Evolutionary conservation across 2,329 filamentous ascomycete genomes (phyloP), one percentile per base, ranked within the genome.

Genomic region (Fonsecaea erecta): DNA sequence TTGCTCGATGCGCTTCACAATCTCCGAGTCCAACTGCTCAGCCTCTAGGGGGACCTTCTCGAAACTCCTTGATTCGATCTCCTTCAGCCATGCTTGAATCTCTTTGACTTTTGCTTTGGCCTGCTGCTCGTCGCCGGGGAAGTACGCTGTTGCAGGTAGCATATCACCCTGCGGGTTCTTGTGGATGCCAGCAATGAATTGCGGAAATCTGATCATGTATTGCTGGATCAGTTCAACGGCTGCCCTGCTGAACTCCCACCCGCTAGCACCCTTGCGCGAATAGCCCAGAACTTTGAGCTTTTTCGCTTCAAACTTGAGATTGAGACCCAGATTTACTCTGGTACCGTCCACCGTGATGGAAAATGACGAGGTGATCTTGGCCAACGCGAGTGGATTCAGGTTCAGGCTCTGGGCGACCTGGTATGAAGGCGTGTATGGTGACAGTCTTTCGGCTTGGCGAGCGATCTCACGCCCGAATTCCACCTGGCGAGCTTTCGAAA

Each of bases 271-370:
- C 74, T 95, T 95, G 72, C 93, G 90, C 26, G 94, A 97, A 77
- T 97, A 99, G 0, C 95, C 95, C 34, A 99, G 81, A 6, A 99
- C 95, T 80, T 99, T 99, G 72, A 93, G 85, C 78, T 97, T 97
- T 79, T 92, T 94, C 1, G 88, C 92, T 76, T 99, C 95, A 66
- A 99, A 99, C 77, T 99, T 99, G 71, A 99, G 84, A 74, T 99
- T 99, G 67, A 99, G 83, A 0, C 95, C 95, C 26, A 99, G 82
- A 73, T 99, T 99, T 68, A 97, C 84, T 72, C 91, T 90, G 64
- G 93, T 82, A 28, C 91, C 92, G 63, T 92, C 92, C 3, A 94
- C 87, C 18, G 87, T 87, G 63, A 99, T 91, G 61, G 89, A 90
- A 77, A 96, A 98, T 0, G 94, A 93, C 1, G 95, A 96, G 0